These are phyloP conservation scores for Bruguiera hainesii DNA, from an alignment of 441 rosid species.

Conservation along the genomic window DNA sequence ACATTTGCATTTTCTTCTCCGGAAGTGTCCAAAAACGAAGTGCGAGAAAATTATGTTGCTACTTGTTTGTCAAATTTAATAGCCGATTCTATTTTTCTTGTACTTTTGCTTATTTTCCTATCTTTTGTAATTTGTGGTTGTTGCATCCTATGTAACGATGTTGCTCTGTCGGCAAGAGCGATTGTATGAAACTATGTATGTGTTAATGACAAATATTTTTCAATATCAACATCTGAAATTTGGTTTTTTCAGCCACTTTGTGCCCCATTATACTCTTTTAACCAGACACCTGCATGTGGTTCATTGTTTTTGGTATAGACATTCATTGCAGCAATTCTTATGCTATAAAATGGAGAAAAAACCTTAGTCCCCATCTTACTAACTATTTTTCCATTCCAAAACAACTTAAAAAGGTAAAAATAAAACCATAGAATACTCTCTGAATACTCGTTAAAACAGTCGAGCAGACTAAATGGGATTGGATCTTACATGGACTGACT, in stretches of 20 bases:
- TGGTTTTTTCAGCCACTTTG: constrained; percentile 1
- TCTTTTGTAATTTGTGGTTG: constrained; percentile 5
- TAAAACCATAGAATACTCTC: too few species aligned
- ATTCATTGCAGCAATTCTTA: not conserved
- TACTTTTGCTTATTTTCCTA: constrained; percentile 5
- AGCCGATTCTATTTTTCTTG: not conserved
- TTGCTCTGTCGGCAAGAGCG: constrained; percentile 17
- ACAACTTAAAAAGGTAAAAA: too few species aligned
- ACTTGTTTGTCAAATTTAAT: constrained; percentile 11
- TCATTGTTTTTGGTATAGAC: constrained; percentile 12
- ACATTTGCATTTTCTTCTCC: constrained; percentile 15
- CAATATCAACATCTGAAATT: constrained; percentile 13
- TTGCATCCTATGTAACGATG: constrained; percentile 16
- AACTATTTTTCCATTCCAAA: too few species aligned
- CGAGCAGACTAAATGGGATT: not conserved
- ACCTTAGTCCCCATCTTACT: too few species aligned
- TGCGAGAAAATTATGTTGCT: constrained; percentile 17
- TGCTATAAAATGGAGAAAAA: too few species aligned
- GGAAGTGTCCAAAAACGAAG: constrained; percentile 18
- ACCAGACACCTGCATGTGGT: constrained; percentile 24
- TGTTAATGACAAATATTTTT: constrained; percentile 10
- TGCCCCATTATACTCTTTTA: constrained; percentile 6
- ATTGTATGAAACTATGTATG: not conserved
- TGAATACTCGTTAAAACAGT: too few species aligned
- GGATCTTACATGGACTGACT: not conserved